Evolutionary conservation across 176 grass and related monocot species (phyloP).

Genomic region (Oryza glaberrima): DNA sequence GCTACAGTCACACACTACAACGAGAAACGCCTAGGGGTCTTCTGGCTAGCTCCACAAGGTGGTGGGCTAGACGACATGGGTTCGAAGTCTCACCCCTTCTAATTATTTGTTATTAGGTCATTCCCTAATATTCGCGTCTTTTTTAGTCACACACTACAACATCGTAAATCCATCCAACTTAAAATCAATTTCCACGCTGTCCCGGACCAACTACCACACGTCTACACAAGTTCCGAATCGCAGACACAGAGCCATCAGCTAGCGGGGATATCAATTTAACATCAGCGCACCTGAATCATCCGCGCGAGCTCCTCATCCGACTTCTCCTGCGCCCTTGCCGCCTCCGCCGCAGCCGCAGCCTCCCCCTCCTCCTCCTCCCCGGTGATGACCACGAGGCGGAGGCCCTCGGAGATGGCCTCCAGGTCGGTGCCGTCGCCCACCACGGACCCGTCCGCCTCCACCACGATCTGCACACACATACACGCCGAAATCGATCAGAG

Average conservation of each 20-base stretch:
- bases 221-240: background rate
- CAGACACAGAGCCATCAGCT: background rate
- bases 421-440: conserved; percentile 71
- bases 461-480: conserved; percentile 54
- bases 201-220: background rate
- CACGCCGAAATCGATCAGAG: conserved; percentile 10
- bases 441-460: conserved; percentile 57
- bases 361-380: conserved; percentile 18
- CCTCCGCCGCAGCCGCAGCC: conserved; percentile 15
- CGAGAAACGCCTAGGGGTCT: background rate
- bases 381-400: conserved; percentile 58
- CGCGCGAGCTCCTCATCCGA: conserved; percentile 81
- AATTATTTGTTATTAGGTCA: no score
- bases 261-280: background rate
- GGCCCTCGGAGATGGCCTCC: conserved; percentile 53
- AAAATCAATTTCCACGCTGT: background rate
- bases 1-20: background rate
- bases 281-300: conserved; percentile 59
- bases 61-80: no score
- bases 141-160: background rate
- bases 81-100: no score
- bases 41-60: no score
- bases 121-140: no score
- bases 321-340: conserved; percentile 47
- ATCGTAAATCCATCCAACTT: background rate